phyloP scores from a whole-genome alignment of 768 basidiomycete species.

The Artomyces pyxidatus region DNA sequence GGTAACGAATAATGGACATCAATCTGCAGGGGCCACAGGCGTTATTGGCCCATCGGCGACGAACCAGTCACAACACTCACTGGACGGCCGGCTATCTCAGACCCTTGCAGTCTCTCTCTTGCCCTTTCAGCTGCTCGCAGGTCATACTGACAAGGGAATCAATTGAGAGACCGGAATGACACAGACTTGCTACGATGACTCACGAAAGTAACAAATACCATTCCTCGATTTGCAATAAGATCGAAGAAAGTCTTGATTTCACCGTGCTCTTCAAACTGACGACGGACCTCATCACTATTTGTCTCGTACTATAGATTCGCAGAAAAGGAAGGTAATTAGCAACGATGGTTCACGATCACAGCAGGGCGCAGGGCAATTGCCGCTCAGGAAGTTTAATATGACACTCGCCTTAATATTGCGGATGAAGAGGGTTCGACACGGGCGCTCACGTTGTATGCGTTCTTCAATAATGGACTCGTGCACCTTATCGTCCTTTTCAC shows the following conservation, averaged over 20 bases:
- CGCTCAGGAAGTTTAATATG: constrained; percentile 1
- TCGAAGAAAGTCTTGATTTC: constrained; percentile 98
- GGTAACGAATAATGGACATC: constrained; percentile 98
- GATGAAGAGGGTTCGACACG: constrained; percentile 93
- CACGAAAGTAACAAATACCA: constrained; percentile 98
- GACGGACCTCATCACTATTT: constrained; percentile 75
- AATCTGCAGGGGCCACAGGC: too few relatives aligned
- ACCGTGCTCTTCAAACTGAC: constrained; percentile 85
- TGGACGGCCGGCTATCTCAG: constrained; percentile 78
- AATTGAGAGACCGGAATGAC: not conserved
- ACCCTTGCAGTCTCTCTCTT: constrained; percentile 83
- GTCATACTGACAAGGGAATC: constrained; percentile 56
- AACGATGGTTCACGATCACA: not conserved
- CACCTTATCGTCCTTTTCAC: constrained; percentile 81
- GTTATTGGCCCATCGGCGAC: too few relatives aligned
- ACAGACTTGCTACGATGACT: constrained; percentile 30
- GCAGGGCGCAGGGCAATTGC: not conserved
- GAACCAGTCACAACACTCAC: constrained; percentile 41
- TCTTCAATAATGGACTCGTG: constrained; percentile 92
- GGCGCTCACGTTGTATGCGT: constrained; percentile 87
- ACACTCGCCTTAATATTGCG: constrained; percentile 94
- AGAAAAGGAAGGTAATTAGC: constrained; percentile 5
- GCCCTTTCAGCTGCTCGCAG: constrained; percentile 89
- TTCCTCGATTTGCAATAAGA: constrained; percentile 88
- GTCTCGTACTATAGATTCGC: constrained; percentile 67